Percentiles rank a stretch among this genome's conserved stretches.
Conservation (phyloP, 306 rosid species). For the Gleditsia sinensis region DNA sequence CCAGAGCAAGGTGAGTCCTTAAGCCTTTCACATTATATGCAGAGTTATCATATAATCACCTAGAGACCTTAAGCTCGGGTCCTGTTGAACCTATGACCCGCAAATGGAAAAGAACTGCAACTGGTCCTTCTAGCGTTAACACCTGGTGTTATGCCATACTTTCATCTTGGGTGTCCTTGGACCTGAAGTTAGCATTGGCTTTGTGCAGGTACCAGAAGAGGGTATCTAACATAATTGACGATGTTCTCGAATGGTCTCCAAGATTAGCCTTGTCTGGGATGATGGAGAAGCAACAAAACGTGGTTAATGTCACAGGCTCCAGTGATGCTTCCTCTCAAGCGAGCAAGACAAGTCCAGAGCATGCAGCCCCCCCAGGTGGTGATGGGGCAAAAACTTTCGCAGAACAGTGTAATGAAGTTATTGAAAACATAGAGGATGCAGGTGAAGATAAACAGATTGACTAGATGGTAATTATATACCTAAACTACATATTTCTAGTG, state of each 20-base stretch:
- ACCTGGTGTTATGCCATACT: neutral
- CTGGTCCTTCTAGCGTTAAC: neutral
- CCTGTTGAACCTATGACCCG: neutral
- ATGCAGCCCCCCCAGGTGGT: slow-evolving; percentile 38
- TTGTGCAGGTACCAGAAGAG: slow-evolving; percentile 84
- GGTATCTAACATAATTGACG: slow-evolving; percentile 93
- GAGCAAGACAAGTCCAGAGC: slow-evolving; percentile 43
- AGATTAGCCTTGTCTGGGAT: slow-evolving; percentile 89
- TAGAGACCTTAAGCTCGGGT: neutral
- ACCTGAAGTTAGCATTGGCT: slow-evolving; percentile 13
- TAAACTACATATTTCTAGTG: slow-evolving; percentile 38
- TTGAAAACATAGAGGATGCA: slow-evolving; percentile 46
- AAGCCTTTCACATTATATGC: slow-evolving; percentile 10
- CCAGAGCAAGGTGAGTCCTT: slow-evolving; percentile 85
- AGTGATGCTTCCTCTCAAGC: slow-evolving; percentile 38
- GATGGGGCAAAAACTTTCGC: slow-evolving; percentile 39
- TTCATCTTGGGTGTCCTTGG: neutral
- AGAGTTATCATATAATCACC: neutral
- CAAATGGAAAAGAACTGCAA: neutral
- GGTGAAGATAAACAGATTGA: slow-evolving; percentile 58
- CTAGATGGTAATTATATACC: slow-evolving; percentile 34
- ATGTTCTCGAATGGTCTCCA: slow-evolving; percentile 99
- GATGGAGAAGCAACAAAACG: slow-evolving; percentile 88
- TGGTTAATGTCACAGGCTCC: slow-evolving; percentile 60
- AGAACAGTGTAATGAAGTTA: slow-evolving; percentile 50